Evolutionary conservation across 345 rosid genomes (phyloP).

Genomic region (Anacardium occidentale): DNA sequence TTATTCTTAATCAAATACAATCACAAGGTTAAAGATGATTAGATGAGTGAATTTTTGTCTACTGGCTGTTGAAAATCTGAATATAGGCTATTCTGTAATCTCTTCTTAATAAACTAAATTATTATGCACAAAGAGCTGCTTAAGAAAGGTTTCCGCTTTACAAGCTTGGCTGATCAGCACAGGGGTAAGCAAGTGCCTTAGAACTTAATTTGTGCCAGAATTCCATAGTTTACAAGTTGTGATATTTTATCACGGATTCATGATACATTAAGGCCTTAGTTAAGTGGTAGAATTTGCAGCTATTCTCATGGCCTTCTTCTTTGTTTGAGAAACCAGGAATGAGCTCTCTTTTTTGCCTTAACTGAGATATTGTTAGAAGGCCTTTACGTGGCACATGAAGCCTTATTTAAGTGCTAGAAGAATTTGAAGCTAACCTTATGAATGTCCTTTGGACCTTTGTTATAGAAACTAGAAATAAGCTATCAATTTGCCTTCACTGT

Average conservation of each 20-base stretch:
- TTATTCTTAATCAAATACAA: background rate
- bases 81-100: background rate
- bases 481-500: no score
- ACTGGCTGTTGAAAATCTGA: background rate
- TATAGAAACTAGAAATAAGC: no score
- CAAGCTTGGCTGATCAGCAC: background rate
- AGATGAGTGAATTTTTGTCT: no score
- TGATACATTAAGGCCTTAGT: background rate
- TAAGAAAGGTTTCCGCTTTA: background rate
- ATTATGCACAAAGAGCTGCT: background rate
- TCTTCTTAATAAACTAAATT: background rate
- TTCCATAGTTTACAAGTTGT: background rate
- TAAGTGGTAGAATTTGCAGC: background rate
- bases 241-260: no score
- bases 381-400: no score
- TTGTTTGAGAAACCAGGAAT: background rate
- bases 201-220: background rate
- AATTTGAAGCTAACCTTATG: no score
- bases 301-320: background rate
- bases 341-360: conserved; percentile 20
- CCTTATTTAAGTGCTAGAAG: no score
- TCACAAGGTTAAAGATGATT: background rate
- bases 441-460: no score
- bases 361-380: conserved; percentile 13
- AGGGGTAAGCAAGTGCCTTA: background rate